Evolutionary conservation across 2,329 filamentous ascomycete species (phyloP), one percentile per base, ranked within the genome.

Genomic region (Dothistroma pini): DNA sequence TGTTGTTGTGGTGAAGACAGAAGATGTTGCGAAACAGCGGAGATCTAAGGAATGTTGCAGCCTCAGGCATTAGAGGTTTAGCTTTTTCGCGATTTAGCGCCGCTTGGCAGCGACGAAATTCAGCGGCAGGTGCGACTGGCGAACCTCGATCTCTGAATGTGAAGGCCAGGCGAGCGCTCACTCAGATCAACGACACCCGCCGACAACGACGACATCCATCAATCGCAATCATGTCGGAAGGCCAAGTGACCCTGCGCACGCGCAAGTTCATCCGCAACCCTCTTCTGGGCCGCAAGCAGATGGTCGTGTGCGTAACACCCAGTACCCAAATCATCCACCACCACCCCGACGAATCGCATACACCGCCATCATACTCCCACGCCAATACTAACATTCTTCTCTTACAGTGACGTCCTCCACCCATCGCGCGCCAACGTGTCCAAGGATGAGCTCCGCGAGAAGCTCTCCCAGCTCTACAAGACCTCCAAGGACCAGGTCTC

Each of bases 201-300:
- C 57, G 61, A 57, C 59, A 59, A 50, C 54, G 41, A 52, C 60
- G 41, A 59, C 49, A 54, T 58, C 25, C 50, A 53, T 54, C 62
- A 44, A 32, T 35, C 51, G 63, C 58, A 84, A 96, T 82, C 81
- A 96, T 97, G 93, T 90, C 93, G 83, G 90, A 93, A 83, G 77
- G 78, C 69, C 80, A 81, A 75, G 79, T 82, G 70, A 82, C 80
- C 69, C 74, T 82, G 77, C 80, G 95, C 85, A 99, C 95, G 83
- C 93, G 95, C 90, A 97, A 97, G 87, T 99, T 99, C 90, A 96
- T 97, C 84, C 91, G 93, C 86, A 99, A 99, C 89, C 91, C 95
- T 81, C 91, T 99, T 78, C 89, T 99, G 79, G 91, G 89, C 80
- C 90, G 93, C 81, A 96, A 96, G 88, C 93, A 97, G 89, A 96